phyloP scores from a whole-genome alignment of 805 yeast species.

The Candida quercuum region DNA sequence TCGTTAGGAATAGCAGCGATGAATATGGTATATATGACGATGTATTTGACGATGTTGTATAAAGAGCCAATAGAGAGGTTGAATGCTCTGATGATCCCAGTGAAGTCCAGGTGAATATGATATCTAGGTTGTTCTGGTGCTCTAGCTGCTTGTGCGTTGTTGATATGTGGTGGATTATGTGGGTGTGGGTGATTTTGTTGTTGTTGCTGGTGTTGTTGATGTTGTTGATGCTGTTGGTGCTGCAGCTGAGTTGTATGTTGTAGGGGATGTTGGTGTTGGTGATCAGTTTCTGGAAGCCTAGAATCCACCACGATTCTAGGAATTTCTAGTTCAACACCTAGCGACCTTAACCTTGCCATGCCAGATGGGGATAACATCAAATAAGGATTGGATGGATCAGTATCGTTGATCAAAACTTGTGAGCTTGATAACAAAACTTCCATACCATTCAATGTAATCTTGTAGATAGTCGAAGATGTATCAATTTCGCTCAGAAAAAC shows the following conservation, averaged over 20 bases:
- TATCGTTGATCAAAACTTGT: constrained; percentile 21
- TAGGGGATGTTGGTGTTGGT: background rate
- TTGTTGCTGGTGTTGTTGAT: background rate
- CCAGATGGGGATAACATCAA: constrained; percentile 25
- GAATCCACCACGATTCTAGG: constrained; percentile 12
- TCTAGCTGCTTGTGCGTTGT: background rate
- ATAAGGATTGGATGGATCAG: constrained; percentile 20
- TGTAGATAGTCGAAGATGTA: constrained; percentile 5
- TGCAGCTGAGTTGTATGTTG: background rate
- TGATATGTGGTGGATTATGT: background rate
- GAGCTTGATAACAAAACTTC: constrained; percentile 18
- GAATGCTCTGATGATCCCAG: background rate
- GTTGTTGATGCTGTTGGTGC: background rate
- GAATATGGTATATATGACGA: background rate
- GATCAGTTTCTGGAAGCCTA: too few species aligned
- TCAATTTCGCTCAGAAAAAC: constrained; percentile 17
- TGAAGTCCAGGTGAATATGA: background rate
- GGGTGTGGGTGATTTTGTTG: background rate
- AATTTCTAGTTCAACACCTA: constrained; percentile 14
- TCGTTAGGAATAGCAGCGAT: background rate
- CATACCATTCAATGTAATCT: constrained; percentile 11
- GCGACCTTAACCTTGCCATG: constrained; percentile 13
- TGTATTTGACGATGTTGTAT: background rate
- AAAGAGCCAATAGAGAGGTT: background rate
- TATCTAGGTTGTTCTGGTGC: background rate